Evolutionary conservation across 441 rosid genomes (phyloP).

Genomic region (Codiaeum variegatum): DNA sequence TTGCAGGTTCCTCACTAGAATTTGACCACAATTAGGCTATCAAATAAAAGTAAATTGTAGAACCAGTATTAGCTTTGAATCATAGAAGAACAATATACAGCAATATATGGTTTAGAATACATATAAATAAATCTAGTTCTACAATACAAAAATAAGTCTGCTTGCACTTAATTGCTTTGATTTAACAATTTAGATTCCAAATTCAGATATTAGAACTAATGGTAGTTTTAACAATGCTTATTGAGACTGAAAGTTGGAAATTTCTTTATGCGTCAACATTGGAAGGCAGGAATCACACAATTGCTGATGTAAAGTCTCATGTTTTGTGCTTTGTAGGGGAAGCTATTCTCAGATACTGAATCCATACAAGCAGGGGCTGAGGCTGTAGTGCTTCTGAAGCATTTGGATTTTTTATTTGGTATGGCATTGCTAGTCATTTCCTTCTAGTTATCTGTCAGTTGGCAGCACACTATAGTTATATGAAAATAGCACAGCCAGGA

Average conservation of each 20-base stretch:
- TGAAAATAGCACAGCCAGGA: not conserved
- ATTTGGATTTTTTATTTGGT: conserved; percentile 87
- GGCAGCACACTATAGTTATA: not conserved
- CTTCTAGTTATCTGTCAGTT: conserved; percentile 14
- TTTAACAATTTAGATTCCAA: not conserved
- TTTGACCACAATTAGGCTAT: conserved; percentile 49
- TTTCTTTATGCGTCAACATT: not conserved
- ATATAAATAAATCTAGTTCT: not conserved
- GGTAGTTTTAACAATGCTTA: not conserved
- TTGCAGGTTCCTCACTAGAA: conserved; percentile 37
- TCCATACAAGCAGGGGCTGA: conserved; percentile 95
- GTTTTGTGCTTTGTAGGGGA: conserved; percentile 46
- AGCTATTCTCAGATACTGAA: conserved; percentile 88
- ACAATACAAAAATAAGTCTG: not conserved
- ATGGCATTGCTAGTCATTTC: conserved; percentile 16
- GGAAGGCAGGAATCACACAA: not conserved
- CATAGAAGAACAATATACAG: not conserved
- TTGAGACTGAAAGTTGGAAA: not conserved
- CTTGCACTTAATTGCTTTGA: too few relatives aligned
- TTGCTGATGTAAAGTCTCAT: conserved; percentile 21
- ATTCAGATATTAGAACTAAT: not conserved
- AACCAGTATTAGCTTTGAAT: not conserved
- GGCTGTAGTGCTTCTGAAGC: conserved; percentile 95
- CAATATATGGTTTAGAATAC: not conserved
- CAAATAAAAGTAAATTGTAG: conserved; percentile 9